Evolutionary conservation across 305 asterid species (phyloP), one percentile per base, ranked within the genome.

Genomic region (Nicotiana rustica): DNA sequence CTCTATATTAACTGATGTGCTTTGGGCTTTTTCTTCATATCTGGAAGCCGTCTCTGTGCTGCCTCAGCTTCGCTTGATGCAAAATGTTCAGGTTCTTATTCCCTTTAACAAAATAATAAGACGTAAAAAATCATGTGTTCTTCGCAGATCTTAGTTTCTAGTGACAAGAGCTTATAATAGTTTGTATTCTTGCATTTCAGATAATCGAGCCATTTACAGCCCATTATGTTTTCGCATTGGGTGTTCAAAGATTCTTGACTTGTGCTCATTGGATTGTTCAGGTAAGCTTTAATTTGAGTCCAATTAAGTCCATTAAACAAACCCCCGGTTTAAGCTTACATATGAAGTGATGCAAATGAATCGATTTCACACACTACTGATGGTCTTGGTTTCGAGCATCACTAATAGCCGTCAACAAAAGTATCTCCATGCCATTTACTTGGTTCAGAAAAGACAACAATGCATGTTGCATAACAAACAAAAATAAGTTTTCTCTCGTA

Each of bases 141-240:
- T 19, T 75, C 25, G 59, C 29, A 49, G 36, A 70, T 57, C 18
- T 44, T 36, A 55, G 38, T 64, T 62, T 59, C 29, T 64, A 41
- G 36, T 38, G 33, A 60, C 18, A 59, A 66, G 10, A 18, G 12
- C 61, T 71, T 41, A 33, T 56, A n/a, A 41, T 41, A 41, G 71
- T 82, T 8, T 59, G 19, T 33, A 17, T 56, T 65, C 10, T 78
- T 82, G 66, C 57, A 55, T 83, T 66, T 70, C 91, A 93, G 97
- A 89, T 92, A 92, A 89, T 94, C 31, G 98, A 94, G 88, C 97
- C 97, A 55, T 94, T 92, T 68, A 94, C 98, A 9, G 95, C 95
- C 59, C 95, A 94, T 84, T 94, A 93, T 35, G 97, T 94, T 80
- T 94, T 94, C 79, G 98, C 98, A 7, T 88, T 94, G 73, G 97